Conservation (phyloP, 1,139 yeast species). For the Candida glucosophila region DNA sequence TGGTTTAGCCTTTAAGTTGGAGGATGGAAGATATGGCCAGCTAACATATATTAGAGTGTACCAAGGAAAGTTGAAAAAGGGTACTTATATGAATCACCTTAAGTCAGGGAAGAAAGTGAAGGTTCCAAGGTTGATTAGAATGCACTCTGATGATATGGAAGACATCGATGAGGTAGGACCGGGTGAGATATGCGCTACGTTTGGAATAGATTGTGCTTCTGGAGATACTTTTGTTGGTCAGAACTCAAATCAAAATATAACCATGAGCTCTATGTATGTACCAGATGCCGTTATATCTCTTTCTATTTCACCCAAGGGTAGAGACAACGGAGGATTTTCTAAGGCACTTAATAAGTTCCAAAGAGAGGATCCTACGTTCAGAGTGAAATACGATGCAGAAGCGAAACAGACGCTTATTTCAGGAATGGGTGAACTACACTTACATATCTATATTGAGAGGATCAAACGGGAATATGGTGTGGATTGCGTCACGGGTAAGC, state of each 20-base stretch:
- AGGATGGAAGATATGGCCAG: conserved; percentile 97
- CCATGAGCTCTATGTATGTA: conserved; percentile 97
- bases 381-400: conserved; percentile 84
- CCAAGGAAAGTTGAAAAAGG: conserved; percentile 91
- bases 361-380: conserved; percentile 97
- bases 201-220: conserved; percentile 98
- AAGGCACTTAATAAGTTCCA: conserved; percentile 97
- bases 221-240: conserved; percentile 86
- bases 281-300: conserved; percentile 97
- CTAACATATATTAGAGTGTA: conserved; percentile 92
- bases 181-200: conserved; percentile 98
- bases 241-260: conserved; percentile 66
- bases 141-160: conserved; percentile 99
- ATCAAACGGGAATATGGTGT: conserved; percentile 96
- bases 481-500: conserved; percentile 92
- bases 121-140: conserved; percentile 91
- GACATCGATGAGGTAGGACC: conserved; percentile 94
- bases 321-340: conserved; percentile 79
- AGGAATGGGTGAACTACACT: conserved; percentile 97
- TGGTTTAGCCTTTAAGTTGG: conserved; percentile 94
- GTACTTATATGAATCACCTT: conserved; percentile 79
- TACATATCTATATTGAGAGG: conserved; percentile 95
- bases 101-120: conserved; percentile 91
- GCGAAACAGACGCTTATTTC: conserved; percentile 93
- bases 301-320: conserved; percentile 80